Evolutionary conservation across 1,284 basidiomycete genomes (phyloP).

Genomic region (Chalciporus sp.): DNA sequence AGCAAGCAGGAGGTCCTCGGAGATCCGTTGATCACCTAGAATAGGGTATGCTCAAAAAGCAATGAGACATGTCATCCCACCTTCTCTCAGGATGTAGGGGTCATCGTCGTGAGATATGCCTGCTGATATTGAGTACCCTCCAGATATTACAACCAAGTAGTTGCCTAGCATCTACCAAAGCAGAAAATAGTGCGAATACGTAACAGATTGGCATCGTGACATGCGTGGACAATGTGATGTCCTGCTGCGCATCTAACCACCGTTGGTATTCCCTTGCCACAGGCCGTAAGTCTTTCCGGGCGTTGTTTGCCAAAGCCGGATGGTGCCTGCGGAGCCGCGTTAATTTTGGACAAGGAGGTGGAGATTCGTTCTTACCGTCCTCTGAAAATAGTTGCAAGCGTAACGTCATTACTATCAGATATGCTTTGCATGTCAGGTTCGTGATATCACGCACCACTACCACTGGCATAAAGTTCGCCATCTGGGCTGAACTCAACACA

Average conservation of each 20-base stretch:
- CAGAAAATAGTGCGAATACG: constrained; percentile 14
- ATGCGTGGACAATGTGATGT: background rate
- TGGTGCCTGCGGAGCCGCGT: constrained; percentile 62
- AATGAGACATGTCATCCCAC: background rate
- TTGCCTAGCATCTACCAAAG: constrained; percentile 16
- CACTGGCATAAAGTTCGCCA: constrained; percentile 97
- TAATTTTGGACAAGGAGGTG: constrained; percentile 4
- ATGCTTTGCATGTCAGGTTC: constrained; percentile 4
- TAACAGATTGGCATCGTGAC: constrained; percentile 10
- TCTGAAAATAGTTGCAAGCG: constrained; percentile 43
- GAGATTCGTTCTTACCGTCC: constrained; percentile 57
- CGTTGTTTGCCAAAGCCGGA: constrained; percentile 94
- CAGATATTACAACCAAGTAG: constrained; percentile 19
- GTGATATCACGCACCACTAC: constrained; percentile 70
- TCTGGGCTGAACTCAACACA: constrained; percentile 94
- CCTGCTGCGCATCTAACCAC: constrained; percentile 36
- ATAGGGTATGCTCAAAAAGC: background rate
- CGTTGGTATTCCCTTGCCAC: constrained; percentile 77
- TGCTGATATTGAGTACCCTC: constrained; percentile 11
- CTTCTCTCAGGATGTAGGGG: background rate
- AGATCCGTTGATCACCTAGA: background rate
- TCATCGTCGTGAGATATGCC: background rate
- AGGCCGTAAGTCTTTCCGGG: constrained; percentile 93
- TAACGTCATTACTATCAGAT: constrained; percentile 15
- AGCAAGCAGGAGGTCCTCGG: background rate